Conservation (phyloP, 2,329 filamentous ascomycete species). For the Neofusicoccum cordaticola region DNA sequence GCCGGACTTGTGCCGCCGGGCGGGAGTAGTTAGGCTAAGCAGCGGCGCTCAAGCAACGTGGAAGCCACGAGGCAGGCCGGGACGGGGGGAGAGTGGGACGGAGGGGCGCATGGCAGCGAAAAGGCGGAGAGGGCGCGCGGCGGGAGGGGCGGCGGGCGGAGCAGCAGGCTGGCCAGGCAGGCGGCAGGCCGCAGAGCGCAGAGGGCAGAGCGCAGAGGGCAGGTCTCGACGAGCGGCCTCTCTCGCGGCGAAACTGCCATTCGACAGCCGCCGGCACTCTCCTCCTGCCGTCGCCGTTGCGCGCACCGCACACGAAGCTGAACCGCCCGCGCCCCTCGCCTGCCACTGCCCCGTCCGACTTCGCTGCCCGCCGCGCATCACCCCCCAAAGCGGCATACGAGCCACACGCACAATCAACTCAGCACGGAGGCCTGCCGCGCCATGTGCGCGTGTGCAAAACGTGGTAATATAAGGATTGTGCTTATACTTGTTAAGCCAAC, state of each 20-base stretch:
- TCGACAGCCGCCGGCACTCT: neutral
- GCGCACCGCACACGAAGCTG: too few species aligned
- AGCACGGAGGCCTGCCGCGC: neutral
- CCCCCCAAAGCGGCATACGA: neutral
- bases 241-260: neutral
- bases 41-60: constrained; percentile 1
- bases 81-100: neutral
- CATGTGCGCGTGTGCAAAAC: neutral
- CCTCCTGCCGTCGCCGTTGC: too few species aligned
- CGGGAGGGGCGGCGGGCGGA: neutral
- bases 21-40: neutral
- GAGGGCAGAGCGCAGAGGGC: too few species aligned
- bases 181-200: too few species aligned
- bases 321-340: neutral
- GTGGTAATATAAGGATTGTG: neutral
- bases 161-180: neutral
- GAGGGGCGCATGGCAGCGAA: neutral
- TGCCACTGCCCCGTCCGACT: neutral
- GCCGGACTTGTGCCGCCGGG: neutral
- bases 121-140: neutral
- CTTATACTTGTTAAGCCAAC: neutral
- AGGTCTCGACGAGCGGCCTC: neutral
- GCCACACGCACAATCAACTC: neutral
- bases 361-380: neutral
- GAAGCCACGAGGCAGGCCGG: constrained; percentile 5